Conservation (phyloP, 768 basidiomycete species). For the Chiua virens region DNA sequence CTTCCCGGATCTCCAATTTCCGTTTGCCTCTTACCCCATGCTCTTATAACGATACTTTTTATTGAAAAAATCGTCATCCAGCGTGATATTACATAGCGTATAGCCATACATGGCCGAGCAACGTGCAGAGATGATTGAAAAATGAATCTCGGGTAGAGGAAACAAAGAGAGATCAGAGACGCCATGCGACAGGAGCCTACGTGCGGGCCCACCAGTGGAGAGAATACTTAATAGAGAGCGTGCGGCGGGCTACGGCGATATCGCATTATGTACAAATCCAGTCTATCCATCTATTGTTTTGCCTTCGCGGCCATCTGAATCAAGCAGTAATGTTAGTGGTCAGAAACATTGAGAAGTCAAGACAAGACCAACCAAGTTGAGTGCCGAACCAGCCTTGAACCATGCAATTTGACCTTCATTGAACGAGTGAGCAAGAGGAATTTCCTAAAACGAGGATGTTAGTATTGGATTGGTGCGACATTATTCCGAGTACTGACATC, state of each 20-base stretch:
- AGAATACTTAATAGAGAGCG: background rate
- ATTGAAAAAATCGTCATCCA: too few species aligned
- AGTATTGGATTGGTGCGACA: background rate
- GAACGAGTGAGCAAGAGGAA: slow-evolving; percentile 88
- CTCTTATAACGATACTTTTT: too few species aligned
- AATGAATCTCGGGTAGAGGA: background rate
- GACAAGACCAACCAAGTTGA: slow-evolving; percentile 69
- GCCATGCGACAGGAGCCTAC: background rate
- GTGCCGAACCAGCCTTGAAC: slow-evolving; percentile 97
- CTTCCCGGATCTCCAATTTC: too few species aligned
- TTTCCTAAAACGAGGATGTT: slow-evolving; percentile 44
- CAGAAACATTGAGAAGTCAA: background rate
- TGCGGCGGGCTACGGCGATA: background rate
- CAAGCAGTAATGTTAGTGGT: slow-evolving; percentile 1
- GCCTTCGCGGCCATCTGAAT: slow-evolving; percentile 68
- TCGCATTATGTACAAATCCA: background rate
- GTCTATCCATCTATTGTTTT: slow-evolving; percentile 37
- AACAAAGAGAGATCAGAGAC: background rate
- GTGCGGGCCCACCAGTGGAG: background rate
- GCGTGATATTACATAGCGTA: background rate
- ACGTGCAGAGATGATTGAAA: slow-evolving; percentile 2
- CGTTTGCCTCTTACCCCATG: too few species aligned
- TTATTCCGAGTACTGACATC: slow-evolving; percentile 44
- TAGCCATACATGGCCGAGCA: slow-evolving; percentile 15
- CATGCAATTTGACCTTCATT: slow-evolving; percentile 97